Percentiles rank a stretch among this genome's conserved stretches.
These are phyloP conservation scores for Bocquillonia castaneifolia DNA, from an alignment of 441 rosid genomes.

Conservation along the genomic window DNA sequence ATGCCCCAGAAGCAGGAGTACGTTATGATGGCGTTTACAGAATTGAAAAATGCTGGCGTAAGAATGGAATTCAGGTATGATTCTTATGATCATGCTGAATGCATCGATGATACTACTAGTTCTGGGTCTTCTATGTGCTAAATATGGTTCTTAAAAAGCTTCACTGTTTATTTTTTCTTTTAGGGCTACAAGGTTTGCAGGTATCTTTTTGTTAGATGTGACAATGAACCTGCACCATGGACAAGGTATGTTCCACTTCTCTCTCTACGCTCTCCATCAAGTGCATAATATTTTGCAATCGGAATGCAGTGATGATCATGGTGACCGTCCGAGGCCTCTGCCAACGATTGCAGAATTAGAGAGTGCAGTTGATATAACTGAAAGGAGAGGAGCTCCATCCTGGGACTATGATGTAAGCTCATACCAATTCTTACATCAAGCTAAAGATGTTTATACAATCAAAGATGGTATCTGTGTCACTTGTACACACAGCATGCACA, in stretches of 20 bases:
- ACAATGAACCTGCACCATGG: conserved; percentile 92
- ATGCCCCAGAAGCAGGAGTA: conserved; percentile 68
- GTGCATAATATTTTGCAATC: conserved; percentile 5
- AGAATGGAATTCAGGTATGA: conserved; percentile 63
- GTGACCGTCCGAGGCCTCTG: conserved; percentile 75
- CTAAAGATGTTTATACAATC: background rate
- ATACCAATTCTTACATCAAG: background rate
- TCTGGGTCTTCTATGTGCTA: background rate
- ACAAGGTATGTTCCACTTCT: conserved; percentile 44
- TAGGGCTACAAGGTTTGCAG: conserved; percentile 59
- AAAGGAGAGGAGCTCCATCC: conserved; percentile 53
- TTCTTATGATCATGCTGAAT: background rate
- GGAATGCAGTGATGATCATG: conserved; percentile 55
- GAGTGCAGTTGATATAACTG: conserved; percentile 47
- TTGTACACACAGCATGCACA: background rate
- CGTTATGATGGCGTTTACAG: conserved; percentile 84
- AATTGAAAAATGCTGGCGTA: conserved; percentile 75
- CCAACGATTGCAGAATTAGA: conserved; percentile 54
- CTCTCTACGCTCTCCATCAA: background rate
- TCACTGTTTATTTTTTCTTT: background rate
- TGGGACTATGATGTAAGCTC: conserved; percentile 85
- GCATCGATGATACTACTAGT: too few species aligned
- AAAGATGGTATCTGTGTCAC: too few species aligned
- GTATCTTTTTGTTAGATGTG: conserved; percentile 81
- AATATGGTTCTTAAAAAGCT: background rate